Evolutionary conservation across 208 protist species (phyloP).

Genomic region (Tritrichomonas foetus): DNA sequence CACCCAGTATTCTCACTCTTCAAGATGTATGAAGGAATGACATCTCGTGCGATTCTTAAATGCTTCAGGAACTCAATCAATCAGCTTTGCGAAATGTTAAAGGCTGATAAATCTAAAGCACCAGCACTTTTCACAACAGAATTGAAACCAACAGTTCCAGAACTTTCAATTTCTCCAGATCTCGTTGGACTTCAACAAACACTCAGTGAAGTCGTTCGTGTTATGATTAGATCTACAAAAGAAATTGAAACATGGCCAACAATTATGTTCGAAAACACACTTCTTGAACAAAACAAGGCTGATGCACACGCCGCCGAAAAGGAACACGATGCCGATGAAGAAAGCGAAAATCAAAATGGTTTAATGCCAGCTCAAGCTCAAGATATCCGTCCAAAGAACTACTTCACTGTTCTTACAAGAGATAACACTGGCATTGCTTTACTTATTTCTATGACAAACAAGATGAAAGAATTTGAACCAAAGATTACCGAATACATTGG

Average conservation of each 20-base stretch:
- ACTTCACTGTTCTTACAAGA: neutral
- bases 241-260: neutral
- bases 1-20: neutral
- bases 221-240: neutral
- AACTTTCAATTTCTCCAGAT: neutral
- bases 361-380: neutral
- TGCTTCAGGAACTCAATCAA: neutral
- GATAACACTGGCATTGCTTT: neutral
- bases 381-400: neutral
- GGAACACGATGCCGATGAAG: neutral
- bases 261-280: neutral
- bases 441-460: conserved; percentile 2
- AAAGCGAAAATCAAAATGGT: neutral
- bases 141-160: neutral
- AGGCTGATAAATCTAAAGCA: neutral
- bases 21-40: conserved; percentile 31
- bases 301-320: neutral
- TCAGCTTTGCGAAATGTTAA: neutral
- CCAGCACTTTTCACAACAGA: neutral
- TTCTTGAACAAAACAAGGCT: neutral
- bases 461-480: neutral
- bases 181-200: neutral
- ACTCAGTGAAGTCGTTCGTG: neutral
- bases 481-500: neutral
- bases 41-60: neutral